A percentile compares a stretch with the other conserved stretches of the same genome.
Conservation (phyloP, 306 rosid species). For the Glycine soja region DNA sequence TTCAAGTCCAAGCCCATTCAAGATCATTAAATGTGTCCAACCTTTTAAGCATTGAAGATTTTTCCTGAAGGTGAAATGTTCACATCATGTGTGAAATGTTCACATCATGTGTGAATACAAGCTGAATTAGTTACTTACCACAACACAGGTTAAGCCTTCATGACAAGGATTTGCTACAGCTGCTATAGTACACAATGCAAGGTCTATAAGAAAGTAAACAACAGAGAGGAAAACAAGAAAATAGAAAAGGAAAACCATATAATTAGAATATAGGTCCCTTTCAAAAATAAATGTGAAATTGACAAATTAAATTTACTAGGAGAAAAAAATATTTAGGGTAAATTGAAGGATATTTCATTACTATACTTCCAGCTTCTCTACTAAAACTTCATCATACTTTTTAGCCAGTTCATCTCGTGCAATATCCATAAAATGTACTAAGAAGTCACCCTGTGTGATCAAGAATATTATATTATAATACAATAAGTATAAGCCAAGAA, state of each 20-base stretch:
- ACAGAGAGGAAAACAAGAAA: neutral
- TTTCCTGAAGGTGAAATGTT: conserved; percentile 69
- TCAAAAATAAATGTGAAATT: conserved; percentile 15
- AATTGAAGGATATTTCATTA: conserved; percentile 44
- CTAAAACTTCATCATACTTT: conserved; percentile 93
- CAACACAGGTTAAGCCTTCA: conserved; percentile 93
- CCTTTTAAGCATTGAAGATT: conserved; percentile 79
- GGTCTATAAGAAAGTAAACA: conserved; percentile 86
- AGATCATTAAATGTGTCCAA: conserved; percentile 67
- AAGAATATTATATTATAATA: conserved; percentile 20
- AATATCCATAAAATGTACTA: conserved; percentile 98
- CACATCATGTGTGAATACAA: conserved; percentile 40
- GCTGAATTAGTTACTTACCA: conserved; percentile 68
- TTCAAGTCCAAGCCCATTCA: too few species aligned
- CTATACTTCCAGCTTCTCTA: conserved; percentile 92
- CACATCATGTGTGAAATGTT: conserved; percentile 32
- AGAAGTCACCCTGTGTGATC: conserved; percentile 88
- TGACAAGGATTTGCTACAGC: conserved; percentile 94
- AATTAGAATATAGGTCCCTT: conserved; percentile 40
- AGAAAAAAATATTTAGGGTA: neutral
- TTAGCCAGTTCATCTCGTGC: conserved; percentile 88
- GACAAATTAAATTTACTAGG: conserved; percentile 25
- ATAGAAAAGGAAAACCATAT: conserved; percentile 26
- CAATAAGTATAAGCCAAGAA: neutral
- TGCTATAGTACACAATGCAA: conserved; percentile 95